Conservation (phyloP, 2,329 filamentous ascomycete species). For the Hymenoscyphus infarciens region DNA sequence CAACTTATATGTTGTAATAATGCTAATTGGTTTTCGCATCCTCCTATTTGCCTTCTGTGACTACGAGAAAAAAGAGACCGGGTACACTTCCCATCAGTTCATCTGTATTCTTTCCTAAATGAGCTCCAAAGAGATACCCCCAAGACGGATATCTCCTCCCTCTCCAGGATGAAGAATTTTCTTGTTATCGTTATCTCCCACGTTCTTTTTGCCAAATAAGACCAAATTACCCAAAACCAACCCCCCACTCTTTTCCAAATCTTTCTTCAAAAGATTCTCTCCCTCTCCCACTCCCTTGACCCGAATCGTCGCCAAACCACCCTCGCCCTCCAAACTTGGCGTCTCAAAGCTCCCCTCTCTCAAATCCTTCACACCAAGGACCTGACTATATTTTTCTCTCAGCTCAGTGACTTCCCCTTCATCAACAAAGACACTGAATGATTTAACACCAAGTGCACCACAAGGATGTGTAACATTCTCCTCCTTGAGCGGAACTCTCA, state of each 20-base stretch:
- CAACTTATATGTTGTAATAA: too few relatives aligned
- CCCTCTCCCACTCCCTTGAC: conserved; percentile 5
- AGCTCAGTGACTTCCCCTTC: conserved; percentile 25
- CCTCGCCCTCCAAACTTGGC: conserved; percentile 9
- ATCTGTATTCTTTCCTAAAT: background rate
- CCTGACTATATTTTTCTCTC: conserved; percentile 32
- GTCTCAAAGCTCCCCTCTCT: conserved; percentile 11
- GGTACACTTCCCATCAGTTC: too few relatives aligned
- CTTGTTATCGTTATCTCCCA: background rate
- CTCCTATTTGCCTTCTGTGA: too few relatives aligned
- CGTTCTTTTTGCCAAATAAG: conserved; percentile 5
- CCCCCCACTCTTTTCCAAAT: conserved; percentile 16
- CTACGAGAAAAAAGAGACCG: too few relatives aligned
- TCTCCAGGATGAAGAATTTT: background rate
- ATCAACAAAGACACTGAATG: conserved; percentile 40
- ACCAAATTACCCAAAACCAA: conserved; percentile 18
- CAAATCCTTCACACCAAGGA: conserved; percentile 18
- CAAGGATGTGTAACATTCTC: conserved; percentile 47
- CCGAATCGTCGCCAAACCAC: conserved; percentile 2
- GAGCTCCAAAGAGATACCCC: background rate
- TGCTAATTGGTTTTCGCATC: too few relatives aligned
- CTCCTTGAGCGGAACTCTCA: conserved; percentile 49
- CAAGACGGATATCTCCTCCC: background rate
- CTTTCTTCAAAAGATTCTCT: conserved; percentile 13
- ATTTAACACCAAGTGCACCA: conserved; percentile 48